These are phyloP conservation scores for Komagataella pseudopastoris DNA, from an alignment of 805 yeast species.

Conservation along the genomic window DNA sequence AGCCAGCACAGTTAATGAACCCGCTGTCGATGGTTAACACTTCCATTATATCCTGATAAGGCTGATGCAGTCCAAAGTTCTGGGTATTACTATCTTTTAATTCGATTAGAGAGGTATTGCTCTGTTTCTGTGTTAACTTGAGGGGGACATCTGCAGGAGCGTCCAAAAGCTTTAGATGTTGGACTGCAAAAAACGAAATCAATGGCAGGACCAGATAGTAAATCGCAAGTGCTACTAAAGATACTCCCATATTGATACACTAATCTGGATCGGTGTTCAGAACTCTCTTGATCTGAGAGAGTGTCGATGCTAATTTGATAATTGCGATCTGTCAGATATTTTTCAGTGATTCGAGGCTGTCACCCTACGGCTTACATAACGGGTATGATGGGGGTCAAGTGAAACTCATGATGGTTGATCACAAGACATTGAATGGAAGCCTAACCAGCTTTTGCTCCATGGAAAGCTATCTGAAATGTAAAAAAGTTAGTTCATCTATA, in stretches of 20 bases:
- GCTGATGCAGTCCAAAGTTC: neutral
- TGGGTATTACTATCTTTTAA: neutral
- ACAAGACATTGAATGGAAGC: too few relatives aligned
- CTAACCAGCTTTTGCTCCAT: too few relatives aligned
- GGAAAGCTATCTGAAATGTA: too few relatives aligned
- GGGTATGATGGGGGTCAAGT: neutral
- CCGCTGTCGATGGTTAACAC: neutral
- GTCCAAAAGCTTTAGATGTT: neutral
- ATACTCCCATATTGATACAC: neutral
- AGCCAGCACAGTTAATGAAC: neutral
- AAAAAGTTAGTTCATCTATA: too few relatives aligned
- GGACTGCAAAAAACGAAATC: neutral
- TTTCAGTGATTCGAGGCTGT: neutral
- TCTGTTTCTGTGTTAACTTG: neutral
- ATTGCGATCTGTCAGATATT: neutral
- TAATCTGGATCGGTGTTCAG: neutral
- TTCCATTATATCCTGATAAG: neutral
- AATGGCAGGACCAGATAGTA: neutral
- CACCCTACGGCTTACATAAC: neutral
- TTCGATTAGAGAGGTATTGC: neutral
- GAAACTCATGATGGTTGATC: too few relatives aligned
- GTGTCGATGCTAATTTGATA: neutral
- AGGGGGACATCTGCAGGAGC: neutral
- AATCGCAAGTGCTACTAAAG: neutral
- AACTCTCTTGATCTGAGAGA: neutral